These are phyloP conservation scores for Xylogone sp. DNA, from an alignment of 2,329 filamentous ascomycete genomes.

Conservation along the genomic window DNA sequence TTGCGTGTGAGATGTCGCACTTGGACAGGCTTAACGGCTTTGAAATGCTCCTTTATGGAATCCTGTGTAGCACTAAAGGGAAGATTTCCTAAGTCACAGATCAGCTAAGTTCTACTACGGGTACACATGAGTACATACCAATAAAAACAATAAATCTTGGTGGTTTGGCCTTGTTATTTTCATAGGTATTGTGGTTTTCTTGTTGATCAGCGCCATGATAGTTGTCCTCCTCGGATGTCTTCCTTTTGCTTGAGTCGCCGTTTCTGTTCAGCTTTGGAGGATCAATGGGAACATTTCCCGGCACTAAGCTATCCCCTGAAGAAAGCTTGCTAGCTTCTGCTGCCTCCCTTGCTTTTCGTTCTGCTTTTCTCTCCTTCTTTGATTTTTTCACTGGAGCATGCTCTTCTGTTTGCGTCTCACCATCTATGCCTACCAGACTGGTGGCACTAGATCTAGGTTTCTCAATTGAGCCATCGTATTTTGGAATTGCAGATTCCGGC, in stretches of 20 bases:
- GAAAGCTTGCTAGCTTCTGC: slow-evolving; percentile 5
- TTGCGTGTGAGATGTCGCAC: slow-evolving; percentile 73
- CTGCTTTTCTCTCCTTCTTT: slow-evolving; percentile 32
- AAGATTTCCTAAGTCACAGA: slow-evolving; percentile 65
- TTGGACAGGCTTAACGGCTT: slow-evolving; percentile 64
- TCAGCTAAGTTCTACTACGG: slow-evolving; percentile 29
- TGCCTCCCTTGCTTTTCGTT: slow-evolving; percentile 29
- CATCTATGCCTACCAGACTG: slow-evolving; percentile 7
- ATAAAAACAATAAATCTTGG: slow-evolving; percentile 75
- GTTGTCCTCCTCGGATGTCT: slow-evolving; percentile 18
- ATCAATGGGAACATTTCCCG: too few relatives aligned
- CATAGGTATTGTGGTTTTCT: slow-evolving; percentile 2
- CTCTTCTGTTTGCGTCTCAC: slow-evolving; percentile 21
- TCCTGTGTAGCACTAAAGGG: slow-evolving; percentile 75
- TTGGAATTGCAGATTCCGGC: too few relatives aligned
- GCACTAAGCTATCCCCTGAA: slow-evolving; percentile 9
- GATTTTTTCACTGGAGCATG: slow-evolving; percentile 27
- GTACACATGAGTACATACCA: slow-evolving; percentile 39
- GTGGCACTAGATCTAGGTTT: too few relatives aligned
- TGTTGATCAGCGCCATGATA: slow-evolving; percentile 3
- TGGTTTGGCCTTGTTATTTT: slow-evolving; percentile 13
- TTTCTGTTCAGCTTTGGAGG: slow-evolving; percentile 5
- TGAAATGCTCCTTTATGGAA: slow-evolving; percentile 71
- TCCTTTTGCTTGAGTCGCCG: slow-evolving; percentile 31
- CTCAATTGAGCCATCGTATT: too few relatives aligned